Percentiles rank a stretch among this genome's conserved stretches.
phyloP scores from a whole-genome alignment of 495 filamentous ascomycete genomes.

The Haplographium delicatum region DNA sequence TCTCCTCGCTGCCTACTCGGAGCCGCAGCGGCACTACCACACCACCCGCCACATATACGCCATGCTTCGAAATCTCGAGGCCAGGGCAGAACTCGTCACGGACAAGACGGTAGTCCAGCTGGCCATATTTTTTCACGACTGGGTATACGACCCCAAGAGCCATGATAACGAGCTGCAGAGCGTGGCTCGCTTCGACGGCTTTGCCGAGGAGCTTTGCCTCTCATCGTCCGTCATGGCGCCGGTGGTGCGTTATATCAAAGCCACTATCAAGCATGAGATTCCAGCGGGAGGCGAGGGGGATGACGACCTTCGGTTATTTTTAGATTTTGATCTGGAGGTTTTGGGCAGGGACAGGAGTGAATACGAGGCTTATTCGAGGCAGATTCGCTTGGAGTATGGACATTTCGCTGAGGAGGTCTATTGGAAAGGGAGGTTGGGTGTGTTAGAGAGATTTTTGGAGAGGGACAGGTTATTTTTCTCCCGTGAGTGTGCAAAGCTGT shows the following conservation, averaged over 20 bases:
- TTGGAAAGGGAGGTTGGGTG: neutral
- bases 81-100: neutral
- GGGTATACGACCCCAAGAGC: neutral
- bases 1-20: neutral
- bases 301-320: neutral
- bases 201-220: neutral
- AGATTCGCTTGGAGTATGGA: neutral
- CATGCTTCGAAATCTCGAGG: neutral
- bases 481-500: neutral
- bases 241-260: neutral
- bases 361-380: neutral
- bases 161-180: neutral
- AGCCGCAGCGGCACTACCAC: neutral
- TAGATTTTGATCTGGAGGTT: slow-evolving; percentile 2
- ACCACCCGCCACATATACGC: neutral
- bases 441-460: neutral
- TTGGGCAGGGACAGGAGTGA: neutral
- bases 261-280: neutral
- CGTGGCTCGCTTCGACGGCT: neutral
- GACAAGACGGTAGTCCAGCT: neutral
- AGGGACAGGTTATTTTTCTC: neutral
- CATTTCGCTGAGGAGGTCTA: neutral
- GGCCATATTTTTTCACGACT: slow-evolving; percentile 1
- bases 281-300: neutral
- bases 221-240: neutral